A percentile compares a stretch with the other conserved stretches of the same genome.
Evolutionary conservation across 371 early-diverging fungal species (phyloP).

Genomic region (Parasitella parasitica): DNA sequence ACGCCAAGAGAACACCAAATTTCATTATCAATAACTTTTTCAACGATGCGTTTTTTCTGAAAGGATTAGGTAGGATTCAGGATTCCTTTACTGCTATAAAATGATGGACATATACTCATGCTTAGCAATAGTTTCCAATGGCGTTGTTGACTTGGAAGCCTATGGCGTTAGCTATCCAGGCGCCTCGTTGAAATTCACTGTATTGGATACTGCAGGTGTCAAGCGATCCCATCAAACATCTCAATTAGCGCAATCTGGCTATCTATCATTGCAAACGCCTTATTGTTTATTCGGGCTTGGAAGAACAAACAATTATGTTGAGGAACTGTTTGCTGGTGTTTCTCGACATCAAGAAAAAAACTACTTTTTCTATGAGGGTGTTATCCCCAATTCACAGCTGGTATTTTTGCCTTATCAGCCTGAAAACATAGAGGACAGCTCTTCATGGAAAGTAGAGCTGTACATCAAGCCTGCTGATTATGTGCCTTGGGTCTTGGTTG

Average conservation of each 20-base stretch:
- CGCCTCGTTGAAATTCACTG: constrained; percentile 81
- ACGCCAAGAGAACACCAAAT: constrained; percentile 34
- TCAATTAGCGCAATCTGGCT: constrained; percentile 79
- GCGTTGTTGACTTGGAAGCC: constrained; percentile 65
- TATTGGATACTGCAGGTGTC: constrained; percentile 76
- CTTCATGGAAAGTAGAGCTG: constrained; percentile 81
- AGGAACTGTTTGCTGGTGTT: constrained; percentile 86
- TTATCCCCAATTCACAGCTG: constrained; percentile 92
- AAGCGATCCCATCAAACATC: constrained; percentile 79
- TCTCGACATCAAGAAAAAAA: constrained; percentile 63
- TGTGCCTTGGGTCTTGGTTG: constrained; percentile 74
- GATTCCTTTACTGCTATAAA: neutral
- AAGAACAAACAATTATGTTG: constrained; percentile 93
- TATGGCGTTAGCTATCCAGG: constrained; percentile 85
- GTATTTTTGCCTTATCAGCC: constrained; percentile 86
- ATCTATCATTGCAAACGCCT: constrained; percentile 77
- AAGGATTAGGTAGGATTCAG: constrained; percentile 64
- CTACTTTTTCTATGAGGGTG: constrained; percentile 70
- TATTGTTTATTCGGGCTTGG: constrained; percentile 87
- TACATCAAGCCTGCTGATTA: constrained; percentile 85
- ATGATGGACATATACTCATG: neutral
- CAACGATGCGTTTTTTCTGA: constrained; percentile 93
- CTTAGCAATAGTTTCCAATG: constrained; percentile 60
- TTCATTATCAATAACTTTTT: constrained; percentile 83
- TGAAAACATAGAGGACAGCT: constrained; percentile 46